Base-by-base conservation (phyloP, 2,329 filamentous ascomycete genomes). In the Aureobasidium sp. region DNA sequence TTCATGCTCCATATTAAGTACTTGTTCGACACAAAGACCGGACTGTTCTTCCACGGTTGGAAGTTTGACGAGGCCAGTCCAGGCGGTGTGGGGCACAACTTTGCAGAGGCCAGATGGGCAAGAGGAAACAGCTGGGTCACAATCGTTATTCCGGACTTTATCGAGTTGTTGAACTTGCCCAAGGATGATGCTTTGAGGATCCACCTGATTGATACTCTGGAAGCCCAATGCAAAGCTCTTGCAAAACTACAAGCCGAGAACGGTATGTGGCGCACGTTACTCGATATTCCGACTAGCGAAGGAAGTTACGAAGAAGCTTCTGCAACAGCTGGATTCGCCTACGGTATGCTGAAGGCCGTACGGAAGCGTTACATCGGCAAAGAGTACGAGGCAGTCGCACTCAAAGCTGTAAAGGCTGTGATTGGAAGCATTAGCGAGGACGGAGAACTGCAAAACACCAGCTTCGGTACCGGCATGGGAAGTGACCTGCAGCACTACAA, bases 11-110 rank as follows among this genome's bases (percentile, higher is more conserved):
- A 92, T 67, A 83, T 90, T 66, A 86, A 91, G 69, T 92, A 91
- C 70, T 80, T 93, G 0, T 88, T 87, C 65, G 89, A 93, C 70
- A 78, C 82, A 7, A 79, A 79, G 61, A 84, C 87, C 0, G 88
- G 89, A 0, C 77, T 92, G 0, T 93, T 88, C 72, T 92, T 87
- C 77, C 89, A 93, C 72, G 89, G 89, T 29, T 93, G 89, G 89
- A 86, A 86, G 10, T 92, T 90, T 66, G 80, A 86, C 51, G 81
- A 84, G 1, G 81, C 81, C 33, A 66, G 66, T 15, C 68, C 61
- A 9, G 86, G 84, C 0, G 67, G 71, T 25, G 67, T 77, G 8
- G 78, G 81, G 2, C 81, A 84, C 65, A 82, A 83, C 65, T 84
- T 83, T 65, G 81, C 80, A 2, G 66, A 74, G 54, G 81, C 80